Base-by-base conservation (phyloP, 2,329 filamentous ascomycete genomes). In the Alternaria consortialis region DNA sequence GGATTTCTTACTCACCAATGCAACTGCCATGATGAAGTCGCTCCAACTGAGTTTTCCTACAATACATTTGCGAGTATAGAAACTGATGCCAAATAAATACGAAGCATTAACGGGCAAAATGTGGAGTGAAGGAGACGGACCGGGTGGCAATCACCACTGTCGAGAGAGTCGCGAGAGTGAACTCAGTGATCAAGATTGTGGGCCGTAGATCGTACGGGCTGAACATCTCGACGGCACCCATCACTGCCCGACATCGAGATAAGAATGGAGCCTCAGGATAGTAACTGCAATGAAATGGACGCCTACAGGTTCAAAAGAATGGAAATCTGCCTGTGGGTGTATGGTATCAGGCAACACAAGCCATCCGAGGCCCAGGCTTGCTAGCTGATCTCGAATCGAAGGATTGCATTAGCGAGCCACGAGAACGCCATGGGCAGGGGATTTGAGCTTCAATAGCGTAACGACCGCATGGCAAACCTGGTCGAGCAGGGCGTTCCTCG, bases 1-100 rank as follows among this genome's bases (percentile, higher is more conserved):
- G 17, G 17, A 17, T 23, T 12, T 8, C 17, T 39, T 36, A 17
- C 36, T 20, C 63, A 74, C 71, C 46, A 74, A 42, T 29, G 71
- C 71, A 6, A 42, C 39, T 6, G 63, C 12, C 50, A 73, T 73
- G 20, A 73, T 52, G 39, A 66, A 74, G 56, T 74, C 71, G 52
- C 73, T 72, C 7, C 58, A 23, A 39, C 71, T 70, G n/a, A 72
- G 37, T 50, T 47, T 69, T 9, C 69, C 64, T 17, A 71, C 64
- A 17, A 74, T 55, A 56, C 60, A 74, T 51, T 69, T 47, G n/a
- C 72, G 71, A 50, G 67, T 73, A 42, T 66, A 73, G 58, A 73
- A 72, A 47, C 72, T 73, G 20, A 3, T n/a, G 4, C n/a, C 17
- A 17, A 48, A 48, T 48, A 23, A 23, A 23, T 13, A 29, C 11